Evolutionary conservation across 169 alveolate genomes (phyloP).

Genomic region (Gregarina niphandrodes): DNA sequence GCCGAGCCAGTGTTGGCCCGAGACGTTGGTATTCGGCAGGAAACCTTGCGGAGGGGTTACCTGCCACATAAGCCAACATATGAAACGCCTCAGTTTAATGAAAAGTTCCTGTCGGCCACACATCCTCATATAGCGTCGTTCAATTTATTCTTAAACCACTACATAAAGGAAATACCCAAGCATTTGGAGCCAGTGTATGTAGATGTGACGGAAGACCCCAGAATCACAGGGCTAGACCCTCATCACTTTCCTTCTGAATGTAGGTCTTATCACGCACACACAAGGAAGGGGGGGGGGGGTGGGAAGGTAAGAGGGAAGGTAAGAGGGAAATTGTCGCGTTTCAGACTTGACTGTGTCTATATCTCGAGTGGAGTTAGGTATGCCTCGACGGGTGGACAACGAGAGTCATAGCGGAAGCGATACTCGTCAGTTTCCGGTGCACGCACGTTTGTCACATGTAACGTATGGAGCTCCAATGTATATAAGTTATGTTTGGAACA

Average conservation of each 20-base stretch:
- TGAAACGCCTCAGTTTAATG: too few relatives aligned
- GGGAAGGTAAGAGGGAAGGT: neutral
- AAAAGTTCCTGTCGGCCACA: too few relatives aligned
- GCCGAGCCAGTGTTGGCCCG: too few relatives aligned
- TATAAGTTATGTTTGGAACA: conserved; percentile 5
- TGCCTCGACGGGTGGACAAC: too few relatives aligned
- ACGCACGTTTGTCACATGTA: conserved; percentile 17
- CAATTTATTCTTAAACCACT: conserved; percentile 11
- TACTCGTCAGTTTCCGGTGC: conserved; percentile 8
- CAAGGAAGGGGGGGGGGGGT: neutral
- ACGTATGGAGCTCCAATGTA: conserved; percentile 20
- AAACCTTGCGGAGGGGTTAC: too few relatives aligned
- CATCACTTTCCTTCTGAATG: neutral
- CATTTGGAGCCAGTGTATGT: conserved; percentile 8
- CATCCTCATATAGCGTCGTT: conserved; percentile 14
- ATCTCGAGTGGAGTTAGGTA: neutral
- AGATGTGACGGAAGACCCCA: neutral
- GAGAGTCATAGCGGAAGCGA: neutral
- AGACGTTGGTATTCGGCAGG: too few relatives aligned
- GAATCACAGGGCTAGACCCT: neutral
- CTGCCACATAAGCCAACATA: too few relatives aligned
- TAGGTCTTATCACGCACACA: neutral
- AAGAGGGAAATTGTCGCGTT: neutral
- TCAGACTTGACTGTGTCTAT: neutral
- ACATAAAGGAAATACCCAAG: conserved; percentile 11